Percentiles rank a stretch among this genome's conserved stretches.
Evolutionary conservation across 2,329 filamentous ascomycete species (phyloP).

Genomic region (Byssochlamys sp.): DNA sequence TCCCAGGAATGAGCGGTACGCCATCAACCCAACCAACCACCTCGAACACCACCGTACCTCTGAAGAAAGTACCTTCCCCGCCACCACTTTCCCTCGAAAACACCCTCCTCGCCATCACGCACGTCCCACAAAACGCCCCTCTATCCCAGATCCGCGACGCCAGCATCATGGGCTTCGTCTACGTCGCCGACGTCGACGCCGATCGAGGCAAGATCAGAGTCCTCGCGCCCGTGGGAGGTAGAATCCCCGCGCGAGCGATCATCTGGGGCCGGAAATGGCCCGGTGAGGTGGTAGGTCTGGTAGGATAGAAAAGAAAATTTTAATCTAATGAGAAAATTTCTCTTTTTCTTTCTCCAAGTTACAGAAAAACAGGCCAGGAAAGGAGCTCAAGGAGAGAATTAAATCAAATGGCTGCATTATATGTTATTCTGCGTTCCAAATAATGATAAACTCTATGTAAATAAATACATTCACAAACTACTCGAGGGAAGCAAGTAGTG

Average conservation of each 20-base stretch:
- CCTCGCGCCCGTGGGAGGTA: conserved; percentile 71
- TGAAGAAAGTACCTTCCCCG: conserved; percentile 57
- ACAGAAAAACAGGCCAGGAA: background rate
- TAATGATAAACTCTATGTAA: too few relatives aligned
- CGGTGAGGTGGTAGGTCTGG: conserved; percentile 68
- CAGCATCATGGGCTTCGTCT: conserved; percentile 83
- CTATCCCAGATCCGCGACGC: conserved; percentile 67
- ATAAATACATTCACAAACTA: too few relatives aligned
- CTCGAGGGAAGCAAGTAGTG: too few relatives aligned
- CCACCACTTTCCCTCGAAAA: conserved; percentile 57
- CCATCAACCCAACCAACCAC: conserved; percentile 9
- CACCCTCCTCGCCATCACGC: conserved; percentile 74
- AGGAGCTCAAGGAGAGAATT: too few relatives aligned
- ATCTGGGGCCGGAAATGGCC: conserved; percentile 74
- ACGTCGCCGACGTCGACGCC: conserved; percentile 83
- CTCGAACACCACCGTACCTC: conserved; percentile 16
- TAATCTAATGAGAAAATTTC: background rate
- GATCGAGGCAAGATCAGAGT: conserved; percentile 71
- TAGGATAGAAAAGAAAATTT: conserved; percentile 39
- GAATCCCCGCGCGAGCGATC: conserved; percentile 68
- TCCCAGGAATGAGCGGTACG: conserved; percentile 15
- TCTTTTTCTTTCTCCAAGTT: too few relatives aligned
- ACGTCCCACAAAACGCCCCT: conserved; percentile 59
- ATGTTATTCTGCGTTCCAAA: too few relatives aligned
- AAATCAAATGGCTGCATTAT: too few relatives aligned